These are phyloP conservation scores for Pelargonium australe DNA, from an alignment of 441 rosid genomes.

Conservation along the genomic window DNA sequence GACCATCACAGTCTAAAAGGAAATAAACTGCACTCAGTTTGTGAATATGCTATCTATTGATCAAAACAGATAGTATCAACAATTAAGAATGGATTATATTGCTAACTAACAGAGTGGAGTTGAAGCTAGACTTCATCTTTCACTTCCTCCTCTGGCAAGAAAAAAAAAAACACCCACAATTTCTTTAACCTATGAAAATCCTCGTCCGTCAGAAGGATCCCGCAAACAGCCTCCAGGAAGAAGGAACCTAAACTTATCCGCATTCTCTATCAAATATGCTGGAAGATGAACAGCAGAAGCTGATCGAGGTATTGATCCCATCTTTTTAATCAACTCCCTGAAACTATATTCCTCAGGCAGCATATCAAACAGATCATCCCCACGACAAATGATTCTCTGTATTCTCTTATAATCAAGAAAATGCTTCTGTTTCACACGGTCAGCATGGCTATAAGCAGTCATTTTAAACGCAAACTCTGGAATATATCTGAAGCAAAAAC, in stretches of 20 bases:
- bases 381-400: slow-evolving; percentile 57
- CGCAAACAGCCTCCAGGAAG: slow-evolving; percentile 77
- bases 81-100: too few species aligned
- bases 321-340: slow-evolving; percentile 61
- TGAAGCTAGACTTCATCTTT: too few species aligned
- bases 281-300: slow-evolving; percentile 86
- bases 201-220: not conserved
- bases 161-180: too few species aligned
- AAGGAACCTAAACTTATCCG: slow-evolving; percentile 60
- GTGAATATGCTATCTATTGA: too few species aligned
- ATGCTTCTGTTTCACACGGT: slow-evolving; percentile 48
- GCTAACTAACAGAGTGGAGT: too few species aligned
- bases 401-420: slow-evolving; percentile 46
- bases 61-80: too few species aligned
- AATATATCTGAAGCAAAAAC: slow-evolving; percentile 67
- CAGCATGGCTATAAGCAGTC: slow-evolving; percentile 88
- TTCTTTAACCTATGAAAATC: too few species aligned
- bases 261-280: slow-evolving; percentile 63
- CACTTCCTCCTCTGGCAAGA: too few species aligned
- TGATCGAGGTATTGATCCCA: slow-evolving; percentile 62
- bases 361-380: slow-evolving; percentile 75
- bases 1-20: too few species aligned
- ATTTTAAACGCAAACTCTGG: slow-evolving; percentile 63
- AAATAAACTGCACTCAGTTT: too few species aligned
- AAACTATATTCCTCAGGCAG: slow-evolving; percentile 79